A percentile compares a stretch with the other conserved stretches of the same genome.
Evolutionary conservation across 306 rosid species (phyloP).

Genomic region (Rosa multiflora): DNA sequence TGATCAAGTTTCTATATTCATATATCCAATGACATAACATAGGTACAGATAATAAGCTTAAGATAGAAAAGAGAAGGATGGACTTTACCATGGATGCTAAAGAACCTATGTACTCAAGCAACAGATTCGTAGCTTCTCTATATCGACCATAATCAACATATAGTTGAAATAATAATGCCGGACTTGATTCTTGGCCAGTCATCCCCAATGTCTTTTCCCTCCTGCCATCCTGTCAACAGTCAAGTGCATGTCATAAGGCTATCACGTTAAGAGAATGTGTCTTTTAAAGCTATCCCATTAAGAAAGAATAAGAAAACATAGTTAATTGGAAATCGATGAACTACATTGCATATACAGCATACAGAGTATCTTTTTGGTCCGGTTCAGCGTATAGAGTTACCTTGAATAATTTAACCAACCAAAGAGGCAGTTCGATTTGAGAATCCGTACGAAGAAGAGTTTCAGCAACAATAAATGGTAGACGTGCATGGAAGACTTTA

Average conservation of each 20-base stretch:
- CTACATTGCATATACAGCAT: neutral
- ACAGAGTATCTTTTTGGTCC: neutral
- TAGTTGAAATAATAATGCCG: conserved; percentile 76
- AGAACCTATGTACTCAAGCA: conserved; percentile 71
- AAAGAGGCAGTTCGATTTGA: conserved; percentile 85
- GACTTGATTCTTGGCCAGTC: conserved; percentile 83
- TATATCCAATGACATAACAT: neutral
- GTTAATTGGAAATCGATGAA: neutral
- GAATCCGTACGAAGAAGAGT: conserved; percentile 80
- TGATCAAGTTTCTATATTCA: neutral
- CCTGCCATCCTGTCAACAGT: conserved; percentile 62
- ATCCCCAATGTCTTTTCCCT: conserved; percentile 64
- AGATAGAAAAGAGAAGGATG: conserved; percentile 17
- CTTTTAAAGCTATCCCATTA: neutral
- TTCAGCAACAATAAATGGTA: conserved; percentile 81
- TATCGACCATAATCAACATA: conserved; percentile 85
- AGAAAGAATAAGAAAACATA: neutral
- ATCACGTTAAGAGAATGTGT: neutral
- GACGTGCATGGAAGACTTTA: conserved; percentile 67
- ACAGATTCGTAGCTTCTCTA: conserved; percentile 81
- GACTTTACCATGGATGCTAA: conserved; percentile 65
- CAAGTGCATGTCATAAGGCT: conserved; percentile 27
- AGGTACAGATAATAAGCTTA: neutral
- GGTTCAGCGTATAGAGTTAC: conserved; percentile 45
- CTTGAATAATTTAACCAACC: conserved; percentile 92